These are phyloP conservation scores for Tulasnella sp. DNA, from an alignment of 768 basidiomycete genomes.

Conservation along the genomic window DNA sequence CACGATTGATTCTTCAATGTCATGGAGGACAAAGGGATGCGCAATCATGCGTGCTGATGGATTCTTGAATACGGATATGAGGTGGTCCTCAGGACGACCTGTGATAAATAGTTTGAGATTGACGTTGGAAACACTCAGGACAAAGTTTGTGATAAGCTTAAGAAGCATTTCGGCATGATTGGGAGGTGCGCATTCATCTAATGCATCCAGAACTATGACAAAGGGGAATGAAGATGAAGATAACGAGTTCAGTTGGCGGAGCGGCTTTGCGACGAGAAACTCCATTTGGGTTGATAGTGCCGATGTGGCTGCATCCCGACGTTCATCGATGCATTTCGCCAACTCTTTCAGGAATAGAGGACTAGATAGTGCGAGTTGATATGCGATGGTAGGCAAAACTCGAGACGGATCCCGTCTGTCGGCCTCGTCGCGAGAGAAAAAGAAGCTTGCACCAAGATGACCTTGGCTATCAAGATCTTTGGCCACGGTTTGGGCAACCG, in stretches of 20 bases:
- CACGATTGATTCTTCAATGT: constrained; percentile 11
- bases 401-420: background rate
- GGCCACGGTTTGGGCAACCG: background rate
- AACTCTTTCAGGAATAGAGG: background rate
- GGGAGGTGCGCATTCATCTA: background rate
- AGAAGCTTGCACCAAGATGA: background rate
- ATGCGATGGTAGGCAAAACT: background rate
- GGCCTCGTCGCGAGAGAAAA: background rate
- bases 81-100: background rate
- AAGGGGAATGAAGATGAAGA: background rate
- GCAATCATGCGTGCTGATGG: background rate
- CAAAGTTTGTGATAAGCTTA: background rate
- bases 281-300: background rate
- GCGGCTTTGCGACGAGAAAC: background rate
- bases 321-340: background rate
- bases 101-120: background rate
- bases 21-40: constrained; percentile 4
- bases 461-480: too few species aligned
- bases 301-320: background rate
- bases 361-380: background rate
- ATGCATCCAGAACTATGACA: background rate
- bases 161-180: background rate
- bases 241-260: too few species aligned
- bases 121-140: background rate
- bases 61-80: background rate